A percentile compares a stretch with the other conserved stretches of the same genome.
Conservation (phyloP, 2,329 filamentous ascomycete genomes). For the Claviceps purpurea region DNA sequence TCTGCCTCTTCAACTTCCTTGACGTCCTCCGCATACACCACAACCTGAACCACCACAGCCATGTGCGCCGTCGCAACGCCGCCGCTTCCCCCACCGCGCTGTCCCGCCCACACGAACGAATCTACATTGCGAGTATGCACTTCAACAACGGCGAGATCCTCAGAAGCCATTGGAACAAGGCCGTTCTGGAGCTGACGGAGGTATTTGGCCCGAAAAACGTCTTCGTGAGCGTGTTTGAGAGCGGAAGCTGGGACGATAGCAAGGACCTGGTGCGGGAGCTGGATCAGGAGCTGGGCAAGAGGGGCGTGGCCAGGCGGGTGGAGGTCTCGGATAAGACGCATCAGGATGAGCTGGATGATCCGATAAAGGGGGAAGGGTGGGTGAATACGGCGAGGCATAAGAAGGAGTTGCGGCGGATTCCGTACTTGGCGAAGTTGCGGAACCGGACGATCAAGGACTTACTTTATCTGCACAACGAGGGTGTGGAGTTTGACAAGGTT, state of each 20-base stretch:
- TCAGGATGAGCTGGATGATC: constrained; percentile 35
- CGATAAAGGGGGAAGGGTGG: constrained; percentile 43
- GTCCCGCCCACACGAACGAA: constrained; percentile 22
- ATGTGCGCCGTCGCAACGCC: constrained; percentile 11
- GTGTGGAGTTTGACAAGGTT: constrained; percentile 42
- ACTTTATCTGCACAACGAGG: constrained; percentile 32
- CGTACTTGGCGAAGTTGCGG: constrained; percentile 50
- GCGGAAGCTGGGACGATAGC: constrained; percentile 55
- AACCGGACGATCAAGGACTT: constrained; percentile 52
- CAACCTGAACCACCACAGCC: constrained; percentile 17
- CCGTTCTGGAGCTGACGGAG: constrained; percentile 42
- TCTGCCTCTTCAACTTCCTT: constrained; percentile 24
- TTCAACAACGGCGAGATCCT: constrained; percentile 53
- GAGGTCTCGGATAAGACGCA: constrained; percentile 46
- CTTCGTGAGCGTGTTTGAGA: constrained; percentile 55
- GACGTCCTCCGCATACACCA: constrained; percentile 25
- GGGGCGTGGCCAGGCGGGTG: constrained; percentile 41
- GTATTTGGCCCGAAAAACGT: constrained; percentile 50
- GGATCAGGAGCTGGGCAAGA: constrained; percentile 35
- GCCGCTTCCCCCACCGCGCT: not conserved
- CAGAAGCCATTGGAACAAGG: constrained; percentile 47
- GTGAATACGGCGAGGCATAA: constrained; percentile 41
- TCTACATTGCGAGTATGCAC: constrained; percentile 58
- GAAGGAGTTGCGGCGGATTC: constrained; percentile 50
- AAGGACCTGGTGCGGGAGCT: constrained; percentile 47